Conservation (phyloP, 2,329 filamentous ascomycete genomes). For the Alternaria postmessia region DNA sequence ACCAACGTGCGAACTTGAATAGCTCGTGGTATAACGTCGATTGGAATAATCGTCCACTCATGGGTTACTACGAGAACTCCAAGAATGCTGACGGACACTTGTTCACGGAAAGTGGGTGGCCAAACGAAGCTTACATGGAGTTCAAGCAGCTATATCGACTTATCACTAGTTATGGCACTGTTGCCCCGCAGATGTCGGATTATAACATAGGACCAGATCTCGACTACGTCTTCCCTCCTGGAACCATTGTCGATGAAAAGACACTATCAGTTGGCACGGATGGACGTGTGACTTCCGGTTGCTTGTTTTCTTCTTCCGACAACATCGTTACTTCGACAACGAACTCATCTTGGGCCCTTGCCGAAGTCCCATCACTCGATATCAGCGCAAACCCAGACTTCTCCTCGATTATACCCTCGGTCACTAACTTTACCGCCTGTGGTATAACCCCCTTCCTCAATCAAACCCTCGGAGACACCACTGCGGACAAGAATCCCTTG, state of each 20-base stretch:
- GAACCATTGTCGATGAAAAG: slow-evolving; percentile 38
- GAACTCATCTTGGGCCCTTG: slow-evolving; percentile 56
- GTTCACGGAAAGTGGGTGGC: slow-evolving; percentile 69
- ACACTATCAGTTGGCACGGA: slow-evolving; percentile 46
- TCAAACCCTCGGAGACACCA: slow-evolving; percentile 59
- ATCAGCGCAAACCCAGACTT: slow-evolving; percentile 35
- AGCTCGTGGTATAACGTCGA: slow-evolving; percentile 62
- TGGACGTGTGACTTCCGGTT: slow-evolving; percentile 60
- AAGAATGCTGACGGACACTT: slow-evolving; percentile 45
- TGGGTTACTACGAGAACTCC: slow-evolving; percentile 61
- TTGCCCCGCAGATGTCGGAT: slow-evolving; percentile 64
- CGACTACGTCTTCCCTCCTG: slow-evolving; percentile 63
- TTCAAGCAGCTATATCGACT: slow-evolving; percentile 63
- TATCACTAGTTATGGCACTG: slow-evolving; percentile 62
- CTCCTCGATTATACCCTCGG: slow-evolving; percentile 31
- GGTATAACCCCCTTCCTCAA: slow-evolving; percentile 70
- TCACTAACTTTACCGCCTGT: slow-evolving; percentile 60
- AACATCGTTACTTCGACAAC: slow-evolving; percentile 56
- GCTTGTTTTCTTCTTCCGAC: slow-evolving; percentile 59
- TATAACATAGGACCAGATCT: slow-evolving; percentile 65
- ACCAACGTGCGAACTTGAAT: slow-evolving; percentile 66
- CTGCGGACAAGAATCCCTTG: slow-evolving; percentile 57
- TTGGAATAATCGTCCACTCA: slow-evolving; percentile 55
- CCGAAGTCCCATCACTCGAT: slow-evolving; percentile 26
- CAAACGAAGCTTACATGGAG: slow-evolving; percentile 66